A percentile compares a stretch with the other conserved stretches of the same genome.
These are phyloP conservation scores for Endocarpon pusillum DNA, from an alignment of 495 filamentous ascomycete genomes.

Conservation along the genomic window DNA sequence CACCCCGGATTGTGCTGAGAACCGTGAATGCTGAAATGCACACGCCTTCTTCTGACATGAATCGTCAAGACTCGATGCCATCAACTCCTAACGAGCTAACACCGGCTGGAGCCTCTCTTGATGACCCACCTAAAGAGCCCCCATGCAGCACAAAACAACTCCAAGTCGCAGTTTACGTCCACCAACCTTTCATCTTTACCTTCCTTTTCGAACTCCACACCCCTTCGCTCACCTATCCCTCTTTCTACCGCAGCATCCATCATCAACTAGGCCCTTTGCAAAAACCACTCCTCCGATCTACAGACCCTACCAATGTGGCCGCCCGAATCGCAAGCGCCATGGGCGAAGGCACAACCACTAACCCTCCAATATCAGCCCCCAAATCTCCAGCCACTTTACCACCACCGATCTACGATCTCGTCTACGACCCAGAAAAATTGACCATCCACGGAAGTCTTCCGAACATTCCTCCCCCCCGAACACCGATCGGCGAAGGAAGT, in stretches of 20 bases:
- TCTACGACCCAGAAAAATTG: conserved; percentile 64
- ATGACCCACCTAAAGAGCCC: background rate
- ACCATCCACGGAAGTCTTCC: conserved; percentile 75
- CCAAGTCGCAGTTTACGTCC: conserved; percentile 26
- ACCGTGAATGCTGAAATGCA: conserved; percentile 27
- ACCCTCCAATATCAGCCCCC: conserved; percentile 13
- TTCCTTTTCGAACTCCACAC: conserved; percentile 68
- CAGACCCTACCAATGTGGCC: conserved; percentile 34
- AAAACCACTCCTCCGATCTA: conserved; percentile 50
- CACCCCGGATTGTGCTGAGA: conserved; percentile 25
- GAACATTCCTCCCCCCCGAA: conserved; percentile 70
- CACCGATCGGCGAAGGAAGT: too few species aligned
- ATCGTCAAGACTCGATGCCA: too few species aligned
- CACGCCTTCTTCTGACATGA: background rate
- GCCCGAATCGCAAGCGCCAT: conserved; percentile 23
- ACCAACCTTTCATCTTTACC: conserved; percentile 78
- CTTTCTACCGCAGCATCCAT: conserved; percentile 68
- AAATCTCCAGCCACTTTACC: conserved; percentile 5
- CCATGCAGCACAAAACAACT: background rate
- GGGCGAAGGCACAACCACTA: conserved; percentile 19
- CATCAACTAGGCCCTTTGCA: conserved; percentile 65
- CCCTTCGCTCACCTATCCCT: conserved; percentile 42
- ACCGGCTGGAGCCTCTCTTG: background rate
- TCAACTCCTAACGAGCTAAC: too few species aligned
- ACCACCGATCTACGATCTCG: conserved; percentile 60